phyloP scores from a whole-genome alignment of 2,329 filamentous ascomycete genomes.

The Calonectria henricotiae region DNA sequence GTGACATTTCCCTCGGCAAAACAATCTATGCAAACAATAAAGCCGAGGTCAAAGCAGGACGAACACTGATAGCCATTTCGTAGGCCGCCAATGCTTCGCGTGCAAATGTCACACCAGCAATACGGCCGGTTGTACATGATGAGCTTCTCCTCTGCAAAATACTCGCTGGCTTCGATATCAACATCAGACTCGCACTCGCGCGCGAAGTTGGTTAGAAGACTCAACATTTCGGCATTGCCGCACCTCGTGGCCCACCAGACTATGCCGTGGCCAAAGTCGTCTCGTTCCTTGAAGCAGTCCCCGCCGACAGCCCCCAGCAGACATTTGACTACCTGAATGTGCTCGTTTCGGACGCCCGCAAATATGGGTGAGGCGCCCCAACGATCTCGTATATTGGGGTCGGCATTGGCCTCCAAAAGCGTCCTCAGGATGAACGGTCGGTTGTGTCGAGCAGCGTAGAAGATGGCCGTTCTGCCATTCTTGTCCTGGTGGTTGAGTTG shows the following conservation, averaged over 20 bases:
- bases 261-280: neutral
- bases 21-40: neutral
- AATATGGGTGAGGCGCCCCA: neutral
- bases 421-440: neutral
- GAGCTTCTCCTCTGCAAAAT: constrained; percentile 1
- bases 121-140: neutral
- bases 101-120: constrained; percentile 13
- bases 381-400: neutral
- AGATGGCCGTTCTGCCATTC: neutral
- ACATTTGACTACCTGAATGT: neutral
- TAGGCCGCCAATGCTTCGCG: neutral
- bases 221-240: neutral
- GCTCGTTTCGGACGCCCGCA: neutral
- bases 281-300: neutral
- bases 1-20: neutral
- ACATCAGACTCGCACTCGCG: neutral
- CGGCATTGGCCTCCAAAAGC: neutral
- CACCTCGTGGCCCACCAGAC: neutral
- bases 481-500: neutral
- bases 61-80: neutral
- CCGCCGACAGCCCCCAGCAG: neutral
- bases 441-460: neutral
- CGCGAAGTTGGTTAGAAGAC: neutral
- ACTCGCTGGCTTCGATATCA: constrained; percentile 1
- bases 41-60: neutral